Evolutionary conservation across 2,329 filamentous ascomycete genomes (phyloP).

Genomic region (Coniochaeta prunicola): DNA sequence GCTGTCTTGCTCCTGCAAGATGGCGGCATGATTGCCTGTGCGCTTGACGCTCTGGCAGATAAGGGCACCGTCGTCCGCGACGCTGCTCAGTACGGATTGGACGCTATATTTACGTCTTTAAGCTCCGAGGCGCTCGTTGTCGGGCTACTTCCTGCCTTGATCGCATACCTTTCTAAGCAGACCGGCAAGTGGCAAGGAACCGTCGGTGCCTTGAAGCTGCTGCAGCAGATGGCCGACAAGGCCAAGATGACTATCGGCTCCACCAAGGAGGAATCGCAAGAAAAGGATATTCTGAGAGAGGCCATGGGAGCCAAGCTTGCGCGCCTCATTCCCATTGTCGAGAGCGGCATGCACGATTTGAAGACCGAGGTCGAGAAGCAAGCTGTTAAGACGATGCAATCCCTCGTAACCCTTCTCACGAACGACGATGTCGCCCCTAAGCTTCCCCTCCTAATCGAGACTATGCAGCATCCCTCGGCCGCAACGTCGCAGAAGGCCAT

Average conservation of each 20-base stretch:
- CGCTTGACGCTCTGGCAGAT: conserved; percentile 80
- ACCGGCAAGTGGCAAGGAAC: conserved; percentile 97
- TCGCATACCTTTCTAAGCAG: conserved; percentile 69
- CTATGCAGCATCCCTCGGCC: conserved; percentile 88
- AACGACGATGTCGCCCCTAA: conserved; percentile 95
- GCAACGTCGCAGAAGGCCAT: conserved; percentile 92
- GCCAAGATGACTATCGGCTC: conserved; percentile 74
- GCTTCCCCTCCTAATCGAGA: conserved; percentile 86
- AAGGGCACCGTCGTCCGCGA: conserved; percentile 86
- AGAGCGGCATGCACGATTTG: conserved; percentile 92
- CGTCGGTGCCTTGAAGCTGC: conserved; percentile 73
- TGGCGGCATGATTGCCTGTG: conserved; percentile 61
- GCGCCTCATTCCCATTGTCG: conserved; percentile 81
- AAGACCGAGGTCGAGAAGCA: conserved; percentile 86
- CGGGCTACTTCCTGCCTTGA: conserved; percentile 71
- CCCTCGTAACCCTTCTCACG: conserved; percentile 79
- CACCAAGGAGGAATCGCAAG: conserved; percentile 73
- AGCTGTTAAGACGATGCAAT: conserved; percentile 85
- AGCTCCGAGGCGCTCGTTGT: conserved; percentile 75
- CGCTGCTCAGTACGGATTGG: conserved; percentile 87
- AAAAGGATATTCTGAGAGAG: conserved; percentile 85
- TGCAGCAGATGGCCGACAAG: conserved; percentile 93
- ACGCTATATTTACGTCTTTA: conserved; percentile 75
- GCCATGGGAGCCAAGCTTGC: conserved; percentile 85
- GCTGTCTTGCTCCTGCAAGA: conserved; percentile 77